A percentile compares a stretch with the other conserved stretches of the same genome.
phyloP scores from a whole-genome alignment of 1,139 yeast genomes.

The Yamadazyma atlantica region DNA sequence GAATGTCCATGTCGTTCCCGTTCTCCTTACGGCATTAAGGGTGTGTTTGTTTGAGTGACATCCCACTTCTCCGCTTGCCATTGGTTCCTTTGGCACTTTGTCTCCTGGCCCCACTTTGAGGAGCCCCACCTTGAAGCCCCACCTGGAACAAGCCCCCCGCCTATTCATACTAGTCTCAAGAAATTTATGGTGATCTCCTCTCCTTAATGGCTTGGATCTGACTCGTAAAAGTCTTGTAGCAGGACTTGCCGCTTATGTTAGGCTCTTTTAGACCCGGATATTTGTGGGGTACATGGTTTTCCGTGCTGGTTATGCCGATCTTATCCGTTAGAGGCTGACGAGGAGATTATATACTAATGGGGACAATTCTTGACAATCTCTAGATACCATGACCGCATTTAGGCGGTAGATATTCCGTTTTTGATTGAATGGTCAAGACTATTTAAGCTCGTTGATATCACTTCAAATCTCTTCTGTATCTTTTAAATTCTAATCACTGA shows the following conservation, averaged over 20 bases:
- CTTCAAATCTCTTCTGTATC: neutral
- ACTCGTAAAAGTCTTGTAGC: too few species aligned
- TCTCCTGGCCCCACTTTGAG: too few species aligned
- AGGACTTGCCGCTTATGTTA: neutral
- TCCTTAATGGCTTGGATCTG: too few species aligned
- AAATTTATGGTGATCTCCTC: too few species aligned
- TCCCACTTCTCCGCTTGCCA: too few species aligned
- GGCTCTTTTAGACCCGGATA: neutral
- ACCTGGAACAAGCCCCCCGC: too few species aligned
- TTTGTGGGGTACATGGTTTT: slow-evolving; percentile 1
- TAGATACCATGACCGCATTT: neutral
- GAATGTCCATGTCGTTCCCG: too few species aligned
- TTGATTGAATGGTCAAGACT: neutral
- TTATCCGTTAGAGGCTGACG: neutral
- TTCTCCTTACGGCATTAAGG: too few species aligned
- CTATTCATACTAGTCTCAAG: too few species aligned
- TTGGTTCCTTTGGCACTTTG: too few species aligned
- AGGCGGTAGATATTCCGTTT: neutral
- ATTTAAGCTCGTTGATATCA: neutral
- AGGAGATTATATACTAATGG: neutral
- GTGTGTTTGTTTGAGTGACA: too few species aligned
- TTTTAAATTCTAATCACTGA: neutral
- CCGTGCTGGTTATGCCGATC: neutral
- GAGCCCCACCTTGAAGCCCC: too few species aligned
- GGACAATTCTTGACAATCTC: neutral